A percentile compares a stretch with the other conserved stretches of the same genome.
Evolutionary conservation across 2,329 filamentous ascomycete species (phyloP).

Genomic region (Fusarium verticillioides): DNA sequence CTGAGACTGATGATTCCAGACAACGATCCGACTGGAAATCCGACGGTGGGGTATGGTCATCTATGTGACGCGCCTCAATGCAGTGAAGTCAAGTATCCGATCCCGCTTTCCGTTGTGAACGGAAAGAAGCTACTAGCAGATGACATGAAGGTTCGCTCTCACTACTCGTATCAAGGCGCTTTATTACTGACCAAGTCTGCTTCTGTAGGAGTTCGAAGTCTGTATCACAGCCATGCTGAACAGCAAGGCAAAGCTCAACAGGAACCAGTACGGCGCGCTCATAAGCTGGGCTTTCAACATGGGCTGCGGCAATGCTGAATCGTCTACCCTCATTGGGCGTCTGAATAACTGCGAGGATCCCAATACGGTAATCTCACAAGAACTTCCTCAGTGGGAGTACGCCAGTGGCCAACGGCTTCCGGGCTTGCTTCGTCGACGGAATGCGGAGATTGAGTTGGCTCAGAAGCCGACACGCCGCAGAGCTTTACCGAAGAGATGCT

Average conservation of each 20-base stretch:
- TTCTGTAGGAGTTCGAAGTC: slow-evolving; percentile 4
- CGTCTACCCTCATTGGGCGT: slow-evolving; percentile 50
- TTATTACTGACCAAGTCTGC: background rate
- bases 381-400: slow-evolving; percentile 61
- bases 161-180: accelerated
- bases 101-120: slow-evolving; percentile 56
- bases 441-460: slow-evolving; percentile 56
- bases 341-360: slow-evolving; percentile 41
- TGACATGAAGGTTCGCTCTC: slow-evolving; percentile 17
- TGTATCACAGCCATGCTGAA: slow-evolving; percentile 12
- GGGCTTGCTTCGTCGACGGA: slow-evolving; percentile 55
- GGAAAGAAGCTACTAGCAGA: slow-evolving; percentile 53
- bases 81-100: slow-evolving; percentile 57
- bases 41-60: slow-evolving; percentile 64
- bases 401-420: slow-evolving; percentile 53
- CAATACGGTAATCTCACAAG: slow-evolving; percentile 53
- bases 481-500: slow-evolving; percentile 25
- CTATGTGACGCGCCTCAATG: slow-evolving; percentile 56
- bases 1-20: slow-evolving; percentile 2
- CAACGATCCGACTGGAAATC: slow-evolving; percentile 57
- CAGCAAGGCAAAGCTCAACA: slow-evolving; percentile 46
- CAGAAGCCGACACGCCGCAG: slow-evolving; percentile 14
- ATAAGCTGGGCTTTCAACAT: slow-evolving; percentile 64
- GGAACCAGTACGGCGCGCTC: slow-evolving; percentile 64
- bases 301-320: slow-evolving; percentile 55